Base-by-base conservation (phyloP, 2,329 filamentous ascomycete species). In the Diaporthe batatas region DNA sequence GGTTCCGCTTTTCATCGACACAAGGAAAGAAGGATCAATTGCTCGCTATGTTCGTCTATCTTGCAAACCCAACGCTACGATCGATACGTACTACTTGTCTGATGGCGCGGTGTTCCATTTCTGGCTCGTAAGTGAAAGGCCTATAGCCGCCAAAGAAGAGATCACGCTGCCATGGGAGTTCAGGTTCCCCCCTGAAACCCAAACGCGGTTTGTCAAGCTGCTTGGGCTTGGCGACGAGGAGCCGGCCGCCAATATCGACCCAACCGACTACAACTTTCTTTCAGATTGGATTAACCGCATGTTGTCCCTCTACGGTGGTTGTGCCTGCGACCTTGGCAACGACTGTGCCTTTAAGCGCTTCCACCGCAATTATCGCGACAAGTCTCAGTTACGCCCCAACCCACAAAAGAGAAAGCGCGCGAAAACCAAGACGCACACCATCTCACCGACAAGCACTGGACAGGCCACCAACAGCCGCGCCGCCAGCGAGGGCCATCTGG, bases 1-100 rank as follows among this genome's bases (percentile, higher is more conserved):
- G 73, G 89, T 98, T 11, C 96, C 96, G 0, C 89, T 99, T 16
- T 98, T 95, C 83, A 96, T 99, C 78, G 96, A 98, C 82, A 96
- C 95, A 12, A 89, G 96, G 73, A 90, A 90, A 80, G 94, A 97
- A 84, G 96, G 96, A 29, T 98, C 94, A 6, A 85, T 91, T 47
- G 91, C 96, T 72, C 93, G 96, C 57, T 98, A 96, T 80, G 91
- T 97, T n/a, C 91, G 96, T 72, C 91, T 96, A 76, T 98, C 96
- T 78, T 99, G 96, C 84, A 91, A 90, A 74, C 94, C 96, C 1
- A 99, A 98, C 79, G 91, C 96, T n/a, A 88, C 90, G 42, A 86
- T 98, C 77, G 95, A 96, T 80, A 97, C 95, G 0, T 93, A 95
- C 76, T n/a, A 67, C 55, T 89, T 98, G 62, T 94, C 94, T 1